Evolutionary conservation across 108 stramenopile species (phyloP), one percentile per base, ranked within the genome.

Genomic region (Epipyxis sp.): DNA sequence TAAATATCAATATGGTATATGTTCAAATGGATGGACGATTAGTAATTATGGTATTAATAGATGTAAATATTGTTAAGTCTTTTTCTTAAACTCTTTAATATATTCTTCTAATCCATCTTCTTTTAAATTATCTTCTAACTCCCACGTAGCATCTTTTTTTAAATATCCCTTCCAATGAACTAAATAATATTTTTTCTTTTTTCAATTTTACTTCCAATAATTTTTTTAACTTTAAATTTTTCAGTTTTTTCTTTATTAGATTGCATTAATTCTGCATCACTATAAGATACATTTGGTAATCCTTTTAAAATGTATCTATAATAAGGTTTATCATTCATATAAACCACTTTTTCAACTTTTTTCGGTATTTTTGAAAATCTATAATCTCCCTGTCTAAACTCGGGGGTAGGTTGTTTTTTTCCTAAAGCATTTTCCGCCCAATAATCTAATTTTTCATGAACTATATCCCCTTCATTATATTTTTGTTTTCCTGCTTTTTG

Each of bases 291-390:
- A 57, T 57, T 57, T 16, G 54, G 54, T 20, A 57, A 16, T 20
- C 25, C 54, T 20, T 57, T 57, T 57, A 57, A 57, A 57, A 57
- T 57, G 25, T 57, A 57, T 57, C 54, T 57, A 57, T 57, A 57
- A 57, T 57, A 57, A 20, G 54, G 54, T 57, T 57, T 25, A 57
- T 16, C 25, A 25, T 57, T 57, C 16, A 20, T 20, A 57, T 57
- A 57, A 16, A 57, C 16, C 25, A 57, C 25, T 57, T 25, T 57
- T 25, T 57, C 25, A 20, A 57, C 25, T 57, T 57, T 57, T 20
- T 25, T 16, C 25, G 54, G 54, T 57, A 20, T 25, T 16, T 20
- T 57, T 20, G 16, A 16, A 20, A 57, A 57, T 20, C 54, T 16
- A 57, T 20, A 57, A 25, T 57, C 54, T 20, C 54, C 54, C 54